Evolutionary conservation across 2,329 filamentous ascomycete species (phyloP).

Genomic region (Hypoxylon rubiginosum): DNA sequence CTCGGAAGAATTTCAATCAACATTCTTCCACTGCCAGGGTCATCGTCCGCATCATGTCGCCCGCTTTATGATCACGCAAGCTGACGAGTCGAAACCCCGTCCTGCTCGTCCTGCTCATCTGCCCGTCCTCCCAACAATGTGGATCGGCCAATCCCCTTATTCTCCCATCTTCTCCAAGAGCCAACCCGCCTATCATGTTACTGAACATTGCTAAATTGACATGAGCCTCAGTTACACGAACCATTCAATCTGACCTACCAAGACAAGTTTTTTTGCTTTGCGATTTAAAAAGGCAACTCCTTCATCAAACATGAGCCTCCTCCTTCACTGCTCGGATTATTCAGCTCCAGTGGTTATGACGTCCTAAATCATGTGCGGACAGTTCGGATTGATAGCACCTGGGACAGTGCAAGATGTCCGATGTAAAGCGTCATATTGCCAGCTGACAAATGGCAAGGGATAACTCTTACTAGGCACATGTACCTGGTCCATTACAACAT

Average conservation of each 20-base stretch:
- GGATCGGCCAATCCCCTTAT: slow-evolving; percentile 3
- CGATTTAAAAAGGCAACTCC: not conserved
- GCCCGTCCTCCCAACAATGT: slow-evolving; percentile 10
- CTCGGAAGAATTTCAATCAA: slow-evolving; percentile 4
- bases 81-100: slow-evolving; percentile 18
- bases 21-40: not conserved
- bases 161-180: slow-evolving; percentile 13
- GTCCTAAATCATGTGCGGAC: not conserved
- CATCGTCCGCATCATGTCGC: not conserved
- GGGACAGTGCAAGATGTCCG: slow-evolving; percentile 18
- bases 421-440: slow-evolving; percentile 22
- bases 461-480: not conserved
- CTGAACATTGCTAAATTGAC: not conserved
- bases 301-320: not conserved
- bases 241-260: not conserved
- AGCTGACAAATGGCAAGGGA: slow-evolving; percentile 25
- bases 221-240: slow-evolving; percentile 26
- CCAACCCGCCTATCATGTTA: slow-evolving; percentile 19
- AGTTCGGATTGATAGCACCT: not conserved
- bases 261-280: not conserved
- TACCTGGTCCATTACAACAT: slow-evolving; percentile 9
- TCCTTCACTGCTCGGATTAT: not conserved
- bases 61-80: slow-evolving; percentile 12
- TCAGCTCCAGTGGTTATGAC: not conserved
- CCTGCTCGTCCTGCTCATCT: too few relatives aligned